Evolutionary conservation across 257 asterid species (phyloP).

Genomic region (Solanum virginianum): DNA sequence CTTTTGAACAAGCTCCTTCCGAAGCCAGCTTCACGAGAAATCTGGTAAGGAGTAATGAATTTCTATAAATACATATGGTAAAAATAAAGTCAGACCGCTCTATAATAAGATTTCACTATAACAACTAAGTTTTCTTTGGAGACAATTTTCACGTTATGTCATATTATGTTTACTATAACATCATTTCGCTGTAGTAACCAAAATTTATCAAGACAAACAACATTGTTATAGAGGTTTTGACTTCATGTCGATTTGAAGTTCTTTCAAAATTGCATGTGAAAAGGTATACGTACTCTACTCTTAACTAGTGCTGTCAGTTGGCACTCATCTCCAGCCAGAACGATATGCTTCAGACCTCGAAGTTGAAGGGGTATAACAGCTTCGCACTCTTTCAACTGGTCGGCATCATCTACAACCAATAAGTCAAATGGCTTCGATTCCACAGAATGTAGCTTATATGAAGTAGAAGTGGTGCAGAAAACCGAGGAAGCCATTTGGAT

Average conservation of each 20-base stretch:
- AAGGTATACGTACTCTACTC: background rate
- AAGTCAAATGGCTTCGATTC: background rate
- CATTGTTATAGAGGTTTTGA: background rate
- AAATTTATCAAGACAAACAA: background rate
- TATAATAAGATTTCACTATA: background rate
- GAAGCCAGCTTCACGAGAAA: background rate
- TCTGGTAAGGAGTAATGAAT: background rate
- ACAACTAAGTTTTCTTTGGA: background rate
- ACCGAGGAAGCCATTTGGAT: background rate
- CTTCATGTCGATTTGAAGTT: background rate
- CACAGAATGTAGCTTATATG: background rate
- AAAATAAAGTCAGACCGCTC: background rate
- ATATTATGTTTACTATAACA: background rate
- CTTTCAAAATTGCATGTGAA: background rate
- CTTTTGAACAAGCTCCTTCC: slow-evolving; percentile 1
- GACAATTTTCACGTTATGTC: background rate
- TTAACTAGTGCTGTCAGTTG: background rate
- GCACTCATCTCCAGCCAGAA: slow-evolving; percentile 1
- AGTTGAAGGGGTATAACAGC: background rate
- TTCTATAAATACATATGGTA: background rate
- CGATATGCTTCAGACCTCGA: background rate
- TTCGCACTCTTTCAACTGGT: background rate
- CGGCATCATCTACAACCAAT: slow-evolving; percentile 1
- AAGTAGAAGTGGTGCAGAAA: slow-evolving; percentile 2
- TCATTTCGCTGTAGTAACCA: background rate